Percentiles rank a stretch among this genome's conserved stretches.
Evolutionary conservation across 2,329 filamentous ascomycete species (phyloP).

Genomic region (Thelonectria blattea): DNA sequence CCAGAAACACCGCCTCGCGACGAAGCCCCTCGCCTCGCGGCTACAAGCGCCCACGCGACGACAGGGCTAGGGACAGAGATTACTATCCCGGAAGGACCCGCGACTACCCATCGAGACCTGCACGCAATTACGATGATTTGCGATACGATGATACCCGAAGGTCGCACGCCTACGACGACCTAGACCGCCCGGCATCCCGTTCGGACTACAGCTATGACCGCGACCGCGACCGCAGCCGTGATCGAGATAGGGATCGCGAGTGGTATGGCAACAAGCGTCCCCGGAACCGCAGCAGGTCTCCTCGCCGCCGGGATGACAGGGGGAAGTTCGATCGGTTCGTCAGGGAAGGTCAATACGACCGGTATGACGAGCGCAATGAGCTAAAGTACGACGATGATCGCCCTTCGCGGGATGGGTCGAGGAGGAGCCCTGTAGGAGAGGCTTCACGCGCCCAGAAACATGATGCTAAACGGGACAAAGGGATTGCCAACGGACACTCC

Average conservation of each 20-base stretch:
- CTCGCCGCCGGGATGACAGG: slow-evolving; percentile 49
- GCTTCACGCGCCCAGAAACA: slow-evolving; percentile 63
- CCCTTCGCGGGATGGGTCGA: slow-evolving; percentile 55
- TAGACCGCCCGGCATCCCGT: slow-evolving; percentile 57
- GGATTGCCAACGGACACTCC: slow-evolving; percentile 39
- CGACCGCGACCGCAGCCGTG: slow-evolving; percentile 50
- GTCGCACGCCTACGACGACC: slow-evolving; percentile 61
- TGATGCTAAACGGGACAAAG: slow-evolving; percentile 73
- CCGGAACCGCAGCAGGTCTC: slow-evolving; percentile 62
- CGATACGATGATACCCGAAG: slow-evolving; percentile 54
- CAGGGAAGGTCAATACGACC: slow-evolving; percentile 39
- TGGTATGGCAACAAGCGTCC: slow-evolving; percentile 59
- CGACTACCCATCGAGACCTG: slow-evolving; percentile 61
- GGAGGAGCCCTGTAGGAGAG: slow-evolving; percentile 65
- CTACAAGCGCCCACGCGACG: slow-evolving; percentile 70
- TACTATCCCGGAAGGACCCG: slow-evolving; percentile 57
- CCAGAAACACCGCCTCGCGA: slow-evolving; percentile 51
- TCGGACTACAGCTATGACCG: slow-evolving; percentile 55
- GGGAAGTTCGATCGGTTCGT: slow-evolving; percentile 44
- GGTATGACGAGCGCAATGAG: slow-evolving; percentile 30
- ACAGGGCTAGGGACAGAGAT: slow-evolving; percentile 57
- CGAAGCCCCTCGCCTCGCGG: slow-evolving; percentile 67
- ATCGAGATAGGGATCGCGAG: slow-evolving; percentile 48
- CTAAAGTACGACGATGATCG: slow-evolving; percentile 54
- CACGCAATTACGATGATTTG: slow-evolving; percentile 68